Evolutionary conservation across 2,329 filamentous ascomycete species (phyloP), one percentile per base, ranked within the genome.

Genomic region (Fonsecaea nubica): DNA sequence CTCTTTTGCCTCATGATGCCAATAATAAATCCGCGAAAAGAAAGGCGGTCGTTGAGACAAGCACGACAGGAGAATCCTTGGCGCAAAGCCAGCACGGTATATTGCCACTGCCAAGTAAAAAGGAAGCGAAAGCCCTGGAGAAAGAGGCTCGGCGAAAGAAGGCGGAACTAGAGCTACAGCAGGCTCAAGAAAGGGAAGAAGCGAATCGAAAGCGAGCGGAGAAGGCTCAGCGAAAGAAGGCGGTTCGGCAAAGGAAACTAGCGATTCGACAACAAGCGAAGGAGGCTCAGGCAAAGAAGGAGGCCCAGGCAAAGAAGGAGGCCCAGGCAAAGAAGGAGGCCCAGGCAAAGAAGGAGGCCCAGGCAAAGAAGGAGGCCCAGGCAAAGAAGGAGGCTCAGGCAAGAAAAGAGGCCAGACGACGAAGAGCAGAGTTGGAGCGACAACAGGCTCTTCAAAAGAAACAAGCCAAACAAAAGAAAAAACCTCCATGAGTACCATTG

Each of bases 281-380:
- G 15, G 18, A n/a, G 30, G 35, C 4, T 5, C 60, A 33, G 33
- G 60, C 40, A 18, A 42, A 48, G 52, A 35, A 55, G 42, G 52
- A 55, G 25, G 60, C 35, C 33, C 45, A 48, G 21, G 35, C 6
- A 48, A n/a, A 45, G 21, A 10, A 36, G 42, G 30, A 30, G 2
- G 52, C 38, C n/a, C 32, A 56, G 60, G 60, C 55, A 15, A 32
- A 33, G n/a, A n/a, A 33, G 21, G 56, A 30, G 10, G 36, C 36
- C 13, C 36, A 38, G 8, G 36, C 9, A 4, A 38, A 38, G 36
- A 38, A 38, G 36, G 36, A 38, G 10, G 36, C 36, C 36, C 25
- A 25, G 25, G 25, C 9, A 13, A 38, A 9, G 36, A 38, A 38
- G 8, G 7, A 9, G 7, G 36, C 36, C 13, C 4, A 9, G 13